These are phyloP conservation scores for Phytophthora agathidicida DNA, from an alignment of 352 stramenopile species.

Conservation along the genomic window DNA sequence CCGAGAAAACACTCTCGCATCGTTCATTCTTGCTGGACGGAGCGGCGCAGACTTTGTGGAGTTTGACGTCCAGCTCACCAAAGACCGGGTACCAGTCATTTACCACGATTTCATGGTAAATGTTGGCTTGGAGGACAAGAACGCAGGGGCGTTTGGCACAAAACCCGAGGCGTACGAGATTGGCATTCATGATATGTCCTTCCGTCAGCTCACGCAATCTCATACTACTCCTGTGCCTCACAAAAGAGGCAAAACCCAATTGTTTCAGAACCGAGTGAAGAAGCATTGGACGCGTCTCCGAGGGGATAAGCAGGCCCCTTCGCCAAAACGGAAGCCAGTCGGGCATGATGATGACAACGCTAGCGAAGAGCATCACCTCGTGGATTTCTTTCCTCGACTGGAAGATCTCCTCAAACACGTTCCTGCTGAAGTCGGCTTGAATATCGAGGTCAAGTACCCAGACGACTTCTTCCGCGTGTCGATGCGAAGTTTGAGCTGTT, in stretches of 20 bases:
- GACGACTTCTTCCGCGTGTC: constrained; percentile 44
- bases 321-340: constrained; percentile 7
- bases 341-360: constrained; percentile 5
- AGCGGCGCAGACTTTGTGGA: constrained; percentile 83
- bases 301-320: constrained; percentile 23
- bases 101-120: constrained; percentile 85
- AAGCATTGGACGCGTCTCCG: constrained; percentile 74
- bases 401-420: constrained; percentile 75
- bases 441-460: constrained; percentile 88
- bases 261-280: constrained; percentile 58
- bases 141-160: constrained; percentile 46
- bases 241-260: constrained; percentile 34
- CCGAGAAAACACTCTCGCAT: constrained; percentile 79
- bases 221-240: constrained; percentile 48
- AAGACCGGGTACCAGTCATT: constrained; percentile 72
- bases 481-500: constrained; percentile 56
- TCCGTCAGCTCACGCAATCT: constrained; percentile 62
- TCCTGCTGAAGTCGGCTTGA: constrained; percentile 72
- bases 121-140: constrained; percentile 66
- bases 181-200: constrained; percentile 71
- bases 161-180: constrained; percentile 66
- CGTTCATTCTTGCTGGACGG: constrained; percentile 69
- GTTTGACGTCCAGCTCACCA: constrained; percentile 86
- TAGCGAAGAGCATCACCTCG: constrained; percentile 55
- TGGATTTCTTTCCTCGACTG: constrained; percentile 74